Base-by-base conservation (phyloP, 2,329 filamentous ascomycete genomes). In the Penicillium sp. region DNA sequence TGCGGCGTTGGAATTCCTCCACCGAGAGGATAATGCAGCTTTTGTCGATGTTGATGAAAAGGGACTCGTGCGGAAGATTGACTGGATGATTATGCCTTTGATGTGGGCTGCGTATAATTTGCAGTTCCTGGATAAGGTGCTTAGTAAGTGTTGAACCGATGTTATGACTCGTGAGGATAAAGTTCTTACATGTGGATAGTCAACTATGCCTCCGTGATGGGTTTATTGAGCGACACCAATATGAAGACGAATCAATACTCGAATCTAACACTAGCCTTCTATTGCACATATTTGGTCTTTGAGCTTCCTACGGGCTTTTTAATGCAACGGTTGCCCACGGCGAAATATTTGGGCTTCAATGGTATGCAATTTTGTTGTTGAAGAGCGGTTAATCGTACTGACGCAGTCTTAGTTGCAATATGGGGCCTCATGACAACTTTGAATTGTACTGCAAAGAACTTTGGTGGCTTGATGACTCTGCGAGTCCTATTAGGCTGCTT, bases 71-170 rank as follows among this genome's bases (percentile, higher is more conserved):
- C 67, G 72, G 39, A 76, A 74, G 59, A 69, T 75, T 51, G 73
- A 76, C 49, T 69, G 69, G 62, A 72, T 72, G 59, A 69, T 85
- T 29, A 79, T 87, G 70, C 85, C 79, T 4, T 58, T 80, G 57
- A 78, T 81, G 76, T 83, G 72, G 54, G 77, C 62, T 64, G 83
- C 77, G 1, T 87, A 87, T 64, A 79, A 83, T n/a, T 72, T 87
- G 5, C 85, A 87, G 59, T 87, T 82, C 61, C 75, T 85, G 1
- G 85, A 88, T 72, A 87, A 88, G 68, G 82, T 81, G 0, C 58
- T 72, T 44, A 70, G 69, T 70, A 58, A 0, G 71, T 86, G 1
- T 78, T 25, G 6, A 10, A 19, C 8, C 35, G 5, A 39, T 7
- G n/a, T 19, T 10, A n/a, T n/a, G n/a, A n/a, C n/a, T n/a, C n/a